Base-by-base conservation (phyloP, 495 filamentous ascomycete species). In the Oidiodendron maius region DNA sequence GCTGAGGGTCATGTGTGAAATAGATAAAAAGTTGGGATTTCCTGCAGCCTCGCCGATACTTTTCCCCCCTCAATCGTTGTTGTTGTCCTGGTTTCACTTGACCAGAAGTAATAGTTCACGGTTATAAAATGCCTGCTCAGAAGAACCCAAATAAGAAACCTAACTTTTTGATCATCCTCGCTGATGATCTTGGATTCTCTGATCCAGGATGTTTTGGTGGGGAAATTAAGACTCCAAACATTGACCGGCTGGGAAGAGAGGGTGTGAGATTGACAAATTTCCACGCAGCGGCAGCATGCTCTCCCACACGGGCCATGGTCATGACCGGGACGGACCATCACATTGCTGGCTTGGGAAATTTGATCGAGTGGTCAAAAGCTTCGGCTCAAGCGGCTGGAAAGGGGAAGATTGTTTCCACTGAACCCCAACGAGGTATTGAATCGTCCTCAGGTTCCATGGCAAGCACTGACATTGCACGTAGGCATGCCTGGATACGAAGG, bases 401-500 rank as follows among this genome's bases (percentile, higher is more conserved):
- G 12, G 68, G 65, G 2, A 65, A 32, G 38, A 63, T 26, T 64
- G 63, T 37, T 56, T 63, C 40, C n/a, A n/a, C n/a, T n/a, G n/a
- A n/a, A n/a, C n/a, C n/a, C n/a, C n/a, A n/a, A n/a, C n/a, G n/a
- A n/a, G n/a, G n/a, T n/a, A n/a, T n/a, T n/a, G n/a, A n/a, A n/a
- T n/a, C n/a, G n/a, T n/a, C n/a, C n/a, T n/a, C n/a, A n/a, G n/a
- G n/a, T n/a, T n/a, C n/a, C n/a, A n/a, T n/a, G n/a, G n/a, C n/a
- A n/a, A n/a, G n/a, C n/a, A n/a, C n/a, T n/a, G 11, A 39, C 48
- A 17, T 46, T 36, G 15, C 49, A 54, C 21, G 36, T 20, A 10
- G 65, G 62, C 15, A 80, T 78, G 76, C 78, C 80, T 1, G 80
- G 80, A 0, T 81, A 84, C 55, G 81, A 83, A 60, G 80, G 80